These are phyloP conservation scores for Penicillium antarcticum DNA, from an alignment of 495 filamentous ascomycete genomes.

Conservation along the genomic window DNA sequence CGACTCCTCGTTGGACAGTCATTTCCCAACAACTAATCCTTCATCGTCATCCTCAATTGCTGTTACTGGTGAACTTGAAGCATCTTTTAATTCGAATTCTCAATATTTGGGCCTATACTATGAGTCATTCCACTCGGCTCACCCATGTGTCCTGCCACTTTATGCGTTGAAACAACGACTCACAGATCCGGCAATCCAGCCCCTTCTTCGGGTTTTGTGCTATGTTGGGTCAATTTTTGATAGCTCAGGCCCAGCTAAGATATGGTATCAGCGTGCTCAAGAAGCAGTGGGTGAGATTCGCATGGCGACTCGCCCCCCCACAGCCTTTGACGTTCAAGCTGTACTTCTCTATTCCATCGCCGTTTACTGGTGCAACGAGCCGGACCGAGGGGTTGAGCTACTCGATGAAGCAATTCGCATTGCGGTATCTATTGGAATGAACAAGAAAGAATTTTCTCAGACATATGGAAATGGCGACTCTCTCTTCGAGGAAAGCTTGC, in stretches of 20 bases:
- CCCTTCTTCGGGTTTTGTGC: slow-evolving; percentile 9
- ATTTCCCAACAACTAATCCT: background rate
- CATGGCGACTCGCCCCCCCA: background rate
- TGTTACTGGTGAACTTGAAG: background rate
- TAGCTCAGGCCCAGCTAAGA: background rate
- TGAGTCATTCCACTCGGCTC: slow-evolving; percentile 18
- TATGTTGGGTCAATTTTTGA: slow-evolving; percentile 17
- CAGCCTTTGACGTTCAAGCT: slow-evolving; percentile 21
- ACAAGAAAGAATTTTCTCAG: slow-evolving; percentile 12
- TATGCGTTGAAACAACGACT: slow-evolving; percentile 5
- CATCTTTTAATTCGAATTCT: background rate
- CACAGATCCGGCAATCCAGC: background rate
- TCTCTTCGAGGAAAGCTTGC: slow-evolving; percentile 25
- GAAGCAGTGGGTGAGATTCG: slow-evolving; percentile 1
- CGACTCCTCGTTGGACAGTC: background rate
- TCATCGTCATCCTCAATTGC: background rate
- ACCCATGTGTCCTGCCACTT: slow-evolving; percentile 20
- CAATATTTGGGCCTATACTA: slow-evolving; percentile 5
- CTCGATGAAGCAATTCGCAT: slow-evolving; percentile 16
- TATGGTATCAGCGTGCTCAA: background rate
- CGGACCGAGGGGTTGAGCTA: slow-evolving; percentile 8
- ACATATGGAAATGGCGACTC: slow-evolving; percentile 3
- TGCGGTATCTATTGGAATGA: slow-evolving; percentile 20
- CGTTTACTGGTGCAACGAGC: slow-evolving; percentile 22
- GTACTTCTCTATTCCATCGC: slow-evolving; percentile 20